Evolutionary conservation across 768 basidiomycete species (phyloP).

Genomic region (Suillus occidentalis): DNA sequence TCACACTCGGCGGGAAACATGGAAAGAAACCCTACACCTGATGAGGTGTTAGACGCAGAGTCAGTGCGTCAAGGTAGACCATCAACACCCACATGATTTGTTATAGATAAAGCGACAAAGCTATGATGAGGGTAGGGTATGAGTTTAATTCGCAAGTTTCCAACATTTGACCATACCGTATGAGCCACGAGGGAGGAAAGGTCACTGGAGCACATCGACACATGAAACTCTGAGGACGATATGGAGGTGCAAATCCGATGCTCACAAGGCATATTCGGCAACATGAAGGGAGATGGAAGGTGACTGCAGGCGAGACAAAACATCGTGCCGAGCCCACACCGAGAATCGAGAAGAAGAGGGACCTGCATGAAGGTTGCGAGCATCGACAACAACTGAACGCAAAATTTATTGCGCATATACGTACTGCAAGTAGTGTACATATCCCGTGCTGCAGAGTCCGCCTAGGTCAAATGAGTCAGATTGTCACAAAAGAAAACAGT

Average conservation of each 20-base stretch:
- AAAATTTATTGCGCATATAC: too few species aligned
- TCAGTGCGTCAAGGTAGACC: neutral
- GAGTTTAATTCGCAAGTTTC: neutral
- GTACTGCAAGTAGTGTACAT: too few species aligned
- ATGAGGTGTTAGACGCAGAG: neutral
- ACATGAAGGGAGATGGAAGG: neutral
- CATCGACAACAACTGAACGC: too few species aligned
- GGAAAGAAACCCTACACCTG: neutral
- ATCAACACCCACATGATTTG: neutral
- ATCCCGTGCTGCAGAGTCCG: too few species aligned
- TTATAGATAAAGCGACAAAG: neutral
- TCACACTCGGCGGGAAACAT: neutral
- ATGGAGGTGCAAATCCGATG: neutral
- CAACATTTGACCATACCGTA: neutral
- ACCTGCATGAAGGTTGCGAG: neutral
- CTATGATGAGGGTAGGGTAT: neutral
- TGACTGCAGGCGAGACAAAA: neutral
- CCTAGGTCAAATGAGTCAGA: too few species aligned
- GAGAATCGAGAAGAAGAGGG: neutral
- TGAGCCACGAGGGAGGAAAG: neutral
- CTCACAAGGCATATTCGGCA: neutral
- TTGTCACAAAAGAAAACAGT: too few species aligned
- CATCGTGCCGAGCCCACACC: neutral
- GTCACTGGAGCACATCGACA: neutral
- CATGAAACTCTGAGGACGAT: neutral